A percentile compares a stretch with the other conserved stretches of the same genome.
Conservation (phyloP, 1,284 basidiomycete species). For the Sphaerobolus stellatus region DNA sequence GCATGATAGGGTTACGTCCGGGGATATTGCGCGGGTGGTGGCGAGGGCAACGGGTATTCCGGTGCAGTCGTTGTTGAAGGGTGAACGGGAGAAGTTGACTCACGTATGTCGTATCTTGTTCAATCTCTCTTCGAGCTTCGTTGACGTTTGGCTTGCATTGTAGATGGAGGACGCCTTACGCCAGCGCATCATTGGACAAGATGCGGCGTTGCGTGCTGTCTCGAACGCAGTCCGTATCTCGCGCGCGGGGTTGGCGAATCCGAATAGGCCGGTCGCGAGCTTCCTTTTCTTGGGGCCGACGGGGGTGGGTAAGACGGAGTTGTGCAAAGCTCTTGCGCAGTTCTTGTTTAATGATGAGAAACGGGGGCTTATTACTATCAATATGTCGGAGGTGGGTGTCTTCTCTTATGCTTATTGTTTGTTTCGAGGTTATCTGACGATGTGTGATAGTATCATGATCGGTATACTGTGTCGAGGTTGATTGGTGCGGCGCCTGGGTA, state of each 20-base stretch:
- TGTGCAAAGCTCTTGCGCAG: constrained; percentile 81
- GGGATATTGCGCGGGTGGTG: constrained; percentile 86
- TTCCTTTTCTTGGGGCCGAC: constrained; percentile 92
- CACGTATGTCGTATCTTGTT: constrained; percentile 58
- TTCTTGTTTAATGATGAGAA: constrained; percentile 90
- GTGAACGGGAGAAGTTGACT: constrained; percentile 88
- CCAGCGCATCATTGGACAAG: constrained; percentile 84
- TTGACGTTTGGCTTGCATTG: not conserved
- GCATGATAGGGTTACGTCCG: constrained; percentile 84
- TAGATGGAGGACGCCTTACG: constrained; percentile 85
- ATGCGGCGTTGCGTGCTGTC: constrained; percentile 77
- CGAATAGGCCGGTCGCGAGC: constrained; percentile 85
- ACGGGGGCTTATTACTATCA: constrained; percentile 84
- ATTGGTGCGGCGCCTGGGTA: constrained; percentile 93
- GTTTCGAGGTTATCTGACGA: not conserved
- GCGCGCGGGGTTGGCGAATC: constrained; percentile 84
- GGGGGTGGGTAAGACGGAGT: constrained; percentile 85
- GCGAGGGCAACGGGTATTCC: constrained; percentile 92
- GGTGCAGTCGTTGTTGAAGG: constrained; percentile 83
- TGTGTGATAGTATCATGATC: constrained; percentile 74
- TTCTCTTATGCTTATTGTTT: constrained; percentile 1
- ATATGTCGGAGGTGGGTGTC: constrained; percentile 82
- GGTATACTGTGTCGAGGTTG: constrained; percentile 86
- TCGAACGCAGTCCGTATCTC: constrained; percentile 89
- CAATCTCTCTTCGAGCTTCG: too few species aligned